Evolutionary conservation across 306 rosid genomes (phyloP).

Genomic region (Begonia peltatifolia): DNA sequence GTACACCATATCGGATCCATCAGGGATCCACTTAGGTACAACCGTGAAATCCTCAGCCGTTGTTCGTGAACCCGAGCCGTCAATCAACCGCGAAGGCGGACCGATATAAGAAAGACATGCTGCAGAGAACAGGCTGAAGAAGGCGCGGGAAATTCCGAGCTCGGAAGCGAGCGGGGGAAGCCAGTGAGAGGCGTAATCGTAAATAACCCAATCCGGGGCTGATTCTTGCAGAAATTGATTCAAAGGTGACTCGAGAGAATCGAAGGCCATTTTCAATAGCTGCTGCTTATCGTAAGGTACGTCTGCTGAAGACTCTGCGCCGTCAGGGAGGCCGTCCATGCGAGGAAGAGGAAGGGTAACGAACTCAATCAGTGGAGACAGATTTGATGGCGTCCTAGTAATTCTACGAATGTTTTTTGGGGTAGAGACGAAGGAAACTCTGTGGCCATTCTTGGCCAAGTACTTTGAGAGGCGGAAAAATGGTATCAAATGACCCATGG

Average conservation of each 20-base stretch:
- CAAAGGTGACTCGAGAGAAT: constrained; percentile 14
- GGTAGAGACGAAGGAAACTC: constrained; percentile 25
- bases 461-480: constrained; percentile 21
- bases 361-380: constrained; percentile 19
- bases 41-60: constrained; percentile 19
- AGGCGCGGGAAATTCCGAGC: constrained; percentile 17
- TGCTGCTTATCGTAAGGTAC: constrained; percentile 23
- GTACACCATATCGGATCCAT: constrained; percentile 8
- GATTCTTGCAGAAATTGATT: constrained; percentile 2
- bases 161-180: constrained; percentile 22
- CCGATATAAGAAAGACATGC: constrained; percentile 12
- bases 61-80: constrained; percentile 11
- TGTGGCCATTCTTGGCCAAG: constrained; percentile 25
- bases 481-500: constrained; percentile 39
- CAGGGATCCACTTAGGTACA: constrained; percentile 27
- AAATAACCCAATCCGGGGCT: constrained; percentile 29
- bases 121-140: constrained; percentile 27
- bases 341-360: constrained; percentile 17
- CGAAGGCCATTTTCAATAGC: constrained; percentile 26
- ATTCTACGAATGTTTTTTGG: constrained; percentile 18
- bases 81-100: constrained; percentile 13
- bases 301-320: constrained; percentile 30
- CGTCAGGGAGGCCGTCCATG: constrained; percentile 15
- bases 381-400: constrained; percentile 24
- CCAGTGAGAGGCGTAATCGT: constrained; percentile 45